Evolutionary conservation across 1,284 basidiomycete species (phyloP), one percentile per base, ranked within the genome.

Genomic region (Gastroboletus turbinatus): DNA sequence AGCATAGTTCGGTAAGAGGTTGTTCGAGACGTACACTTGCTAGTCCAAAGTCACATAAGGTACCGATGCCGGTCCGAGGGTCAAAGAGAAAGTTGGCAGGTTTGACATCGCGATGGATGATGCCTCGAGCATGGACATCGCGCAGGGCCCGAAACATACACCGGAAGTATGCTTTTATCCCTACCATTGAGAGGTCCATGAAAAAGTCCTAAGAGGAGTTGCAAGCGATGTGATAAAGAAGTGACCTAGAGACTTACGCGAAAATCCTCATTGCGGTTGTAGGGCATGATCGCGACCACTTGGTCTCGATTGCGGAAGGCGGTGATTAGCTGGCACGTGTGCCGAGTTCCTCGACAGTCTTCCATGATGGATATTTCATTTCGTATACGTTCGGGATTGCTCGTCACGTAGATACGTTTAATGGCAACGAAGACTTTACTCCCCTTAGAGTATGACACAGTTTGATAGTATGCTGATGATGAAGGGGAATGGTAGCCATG

Each of bases 21-120:
- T 60, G 21, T 42, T n/a, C 45, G 55, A 59, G 10, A 70, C 88
- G 66, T 72, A 94, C 92, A 66, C 92, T 93, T 9, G 95, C 95
- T 3, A 99, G 81, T 23, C 96, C 96, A 73, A 98, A 98, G 73
- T 99, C 96, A 63, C 94, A 96, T 10, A 99, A 76, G 0, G 92
- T 92, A 11, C 97, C 96, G 7, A 87, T 78, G 2, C 90, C 90
- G 5, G 87, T 90, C 44, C 82, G 82, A 32, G 93, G 88, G 72
- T 99, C 93, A 72, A 92, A 99, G 33, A 99, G 81, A 69, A 99
- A 99, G 73, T 99, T 99, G 59, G 96, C 96, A 17, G 96, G 97
- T 70, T 99, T 99, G 66, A 99, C 93, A 73, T 99, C 96, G 36
- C 96, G 92, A 74, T 99, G 96, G 49, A 99, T 92, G 67, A 99